phyloP scores from a whole-genome alignment of 441 rosid species.

The Lagerstroemia fauriei region DNA sequence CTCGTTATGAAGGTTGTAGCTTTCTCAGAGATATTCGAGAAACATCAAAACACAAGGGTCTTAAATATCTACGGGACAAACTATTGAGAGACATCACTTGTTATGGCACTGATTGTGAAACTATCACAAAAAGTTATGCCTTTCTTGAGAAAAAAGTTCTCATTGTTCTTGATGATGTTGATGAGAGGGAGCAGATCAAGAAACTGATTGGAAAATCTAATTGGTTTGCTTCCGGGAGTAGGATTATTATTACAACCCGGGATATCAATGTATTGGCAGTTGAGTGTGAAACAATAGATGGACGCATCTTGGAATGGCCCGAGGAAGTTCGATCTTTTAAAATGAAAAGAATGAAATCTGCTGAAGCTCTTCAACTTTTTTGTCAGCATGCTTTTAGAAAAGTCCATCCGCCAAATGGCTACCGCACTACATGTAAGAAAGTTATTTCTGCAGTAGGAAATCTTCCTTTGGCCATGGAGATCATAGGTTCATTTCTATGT shows the following conservation, averaged over 20 bases:
- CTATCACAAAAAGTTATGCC: background rate
- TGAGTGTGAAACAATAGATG: background rate
- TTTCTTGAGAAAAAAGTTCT: constrained; percentile 7
- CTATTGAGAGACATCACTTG: background rate
- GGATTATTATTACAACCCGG: constrained; percentile 8
- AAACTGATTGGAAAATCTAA: background rate
- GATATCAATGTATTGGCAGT: background rate
- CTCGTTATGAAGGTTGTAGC: background rate
- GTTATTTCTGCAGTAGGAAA: fast-evolving
- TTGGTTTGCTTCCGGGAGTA: background rate
- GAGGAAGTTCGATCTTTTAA: background rate
- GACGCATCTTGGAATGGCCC: background rate
- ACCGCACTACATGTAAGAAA: fast-evolving
- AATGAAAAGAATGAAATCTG: background rate
- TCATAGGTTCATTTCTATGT: background rate
- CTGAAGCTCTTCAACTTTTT: constrained; percentile 2
- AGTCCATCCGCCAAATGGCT: background rate
- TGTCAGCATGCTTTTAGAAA: background rate
- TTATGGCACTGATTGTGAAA: background rate
- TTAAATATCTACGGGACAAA: background rate
- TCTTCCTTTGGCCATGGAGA: background rate
- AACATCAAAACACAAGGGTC: background rate
- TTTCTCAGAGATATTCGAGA: constrained; percentile 1
- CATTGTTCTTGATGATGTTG: constrained; percentile 16
- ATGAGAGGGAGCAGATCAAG: background rate